Evolutionary conservation across 2,329 filamentous ascomycete species (phyloP).

Genomic region (Verticillium nonalfalfae): DNA sequence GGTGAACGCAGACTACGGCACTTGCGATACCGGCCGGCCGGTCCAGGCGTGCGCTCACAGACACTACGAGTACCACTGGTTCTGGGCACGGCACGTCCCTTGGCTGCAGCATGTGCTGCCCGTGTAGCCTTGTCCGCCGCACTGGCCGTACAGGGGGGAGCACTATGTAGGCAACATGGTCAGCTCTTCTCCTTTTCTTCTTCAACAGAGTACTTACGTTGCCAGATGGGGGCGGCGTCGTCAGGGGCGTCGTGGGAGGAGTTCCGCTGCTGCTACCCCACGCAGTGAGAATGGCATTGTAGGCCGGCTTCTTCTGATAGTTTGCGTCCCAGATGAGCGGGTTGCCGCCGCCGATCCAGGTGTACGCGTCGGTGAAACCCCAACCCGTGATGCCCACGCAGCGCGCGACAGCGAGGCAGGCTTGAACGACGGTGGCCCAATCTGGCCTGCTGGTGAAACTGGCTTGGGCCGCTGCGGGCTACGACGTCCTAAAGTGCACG

Average conservation of each 20-base stretch:
- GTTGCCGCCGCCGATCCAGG: slow-evolving; percentile 41
- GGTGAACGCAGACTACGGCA: too few species aligned
- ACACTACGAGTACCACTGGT: slow-evolving; percentile 14
- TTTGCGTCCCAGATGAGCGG: slow-evolving; percentile 48
- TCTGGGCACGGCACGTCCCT: slow-evolving; percentile 8
- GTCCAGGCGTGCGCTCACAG: not conserved
- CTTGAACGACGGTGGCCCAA: slow-evolving; percentile 51
- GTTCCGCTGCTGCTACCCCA: slow-evolving; percentile 11
- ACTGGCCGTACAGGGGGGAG: slow-evolving; percentile 1
- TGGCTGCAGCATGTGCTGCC: slow-evolving; percentile 11
- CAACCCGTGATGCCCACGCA: slow-evolving; percentile 64
- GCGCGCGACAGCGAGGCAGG: slow-evolving; percentile 49
- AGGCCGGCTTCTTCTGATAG: slow-evolving; percentile 45
- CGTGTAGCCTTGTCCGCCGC: slow-evolving; percentile 9
- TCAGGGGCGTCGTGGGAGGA: not conserved
- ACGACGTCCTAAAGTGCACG: slow-evolving; percentile 15
- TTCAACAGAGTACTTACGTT: not conserved
- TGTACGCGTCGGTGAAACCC: slow-evolving; percentile 43
- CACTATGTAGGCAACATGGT: not conserved
- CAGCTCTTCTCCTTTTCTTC: not conserved
- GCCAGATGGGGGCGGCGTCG: not conserved
- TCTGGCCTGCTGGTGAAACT: slow-evolving; percentile 25
- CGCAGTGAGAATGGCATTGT: slow-evolving; percentile 35
- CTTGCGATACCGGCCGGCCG: too few species aligned
- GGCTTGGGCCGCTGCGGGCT: not conserved